phyloP scores from a whole-genome alignment of 768 basidiomycete species.

The Lentinula aciculospora region DNA sequence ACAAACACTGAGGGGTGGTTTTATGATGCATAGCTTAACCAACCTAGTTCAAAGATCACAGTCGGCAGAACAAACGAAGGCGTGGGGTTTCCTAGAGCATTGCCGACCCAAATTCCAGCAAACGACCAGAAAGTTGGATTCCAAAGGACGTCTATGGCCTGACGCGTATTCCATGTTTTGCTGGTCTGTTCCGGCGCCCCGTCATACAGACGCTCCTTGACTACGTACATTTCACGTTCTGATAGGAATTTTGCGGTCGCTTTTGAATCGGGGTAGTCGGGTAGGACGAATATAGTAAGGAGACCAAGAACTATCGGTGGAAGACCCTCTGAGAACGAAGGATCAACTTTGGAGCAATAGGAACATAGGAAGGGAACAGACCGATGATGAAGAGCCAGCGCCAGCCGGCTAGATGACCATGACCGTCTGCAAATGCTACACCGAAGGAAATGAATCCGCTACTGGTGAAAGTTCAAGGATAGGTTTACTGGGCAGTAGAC shows the following conservation, averaged over 20 bases:
- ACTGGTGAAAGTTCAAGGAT: too few relatives aligned
- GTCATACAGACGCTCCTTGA: not conserved
- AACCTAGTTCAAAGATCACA: conserved; percentile 2
- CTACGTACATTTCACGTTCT: not conserved
- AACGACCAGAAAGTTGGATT: conserved; percentile 6
- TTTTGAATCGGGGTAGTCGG: not conserved
- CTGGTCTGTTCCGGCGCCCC: not conserved
- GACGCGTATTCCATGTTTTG: not conserved
- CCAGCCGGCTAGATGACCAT: not conserved
- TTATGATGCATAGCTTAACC: too few relatives aligned
- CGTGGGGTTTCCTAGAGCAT: not conserved
- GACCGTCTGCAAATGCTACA: conserved; percentile 1
- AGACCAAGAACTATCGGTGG: not conserved
- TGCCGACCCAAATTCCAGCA: conserved; percentile 1
- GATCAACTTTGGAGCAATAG: not conserved
- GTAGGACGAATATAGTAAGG: not conserved
- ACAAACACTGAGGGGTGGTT: too few relatives aligned
- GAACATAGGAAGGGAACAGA: not conserved
- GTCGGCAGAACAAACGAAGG: conserved; percentile 4
- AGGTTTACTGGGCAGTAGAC: not conserved
- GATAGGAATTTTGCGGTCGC: not conserved
- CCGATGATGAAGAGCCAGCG: conserved; percentile 5
- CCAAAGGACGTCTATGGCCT: not conserved
- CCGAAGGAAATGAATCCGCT: conserved; percentile 4
- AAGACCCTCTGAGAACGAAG: not conserved